Base-by-base conservation (phyloP, 2,329 filamentous ascomycete genomes). In the Aspergillus uvarum region DNA sequence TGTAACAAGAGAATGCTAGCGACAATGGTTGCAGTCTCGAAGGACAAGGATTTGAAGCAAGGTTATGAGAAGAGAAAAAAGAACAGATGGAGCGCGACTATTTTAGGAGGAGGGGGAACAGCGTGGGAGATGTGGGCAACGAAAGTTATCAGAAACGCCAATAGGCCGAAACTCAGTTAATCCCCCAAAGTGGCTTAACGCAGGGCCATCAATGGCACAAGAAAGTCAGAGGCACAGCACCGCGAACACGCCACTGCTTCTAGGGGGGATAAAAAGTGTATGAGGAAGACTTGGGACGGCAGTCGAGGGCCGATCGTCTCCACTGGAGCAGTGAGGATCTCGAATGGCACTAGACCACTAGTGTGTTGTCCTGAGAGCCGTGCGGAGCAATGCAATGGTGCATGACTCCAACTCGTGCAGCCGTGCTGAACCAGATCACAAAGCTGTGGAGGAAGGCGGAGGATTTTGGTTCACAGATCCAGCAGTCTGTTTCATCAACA, bases 291-390 rank as follows among this genome's bases (percentile, higher is more conserved):
- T 54, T 60, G 59, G 64, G 63, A 62, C 64, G 64, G 67, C 63
- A 67, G 48, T 64, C 59, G 63, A 67, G 56, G 62, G 67, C 62
- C 63, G 66, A 69, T 69, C 67, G 59, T 61, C 67, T 60, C 67
- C 67, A 68, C 67, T 56, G 50, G 35, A 63, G 60, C 63, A 65
- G 66, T 65, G 59, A 65, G 63, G 63, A 61, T 67, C 65, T 64
- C 65, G 58, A 60, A 53, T 60, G 16, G 38, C 38, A 44, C 38
- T 44, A 44, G 16, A 44, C 64, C 59, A 59, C 53, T 62, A 59
- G 53, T 53, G 47, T 51, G 52, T 51, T 51, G 56, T 56, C 38
- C 56, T 49, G 58, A 29, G 47, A 51, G 56, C 59, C 63, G 63
- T 66, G 65, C 58, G 61, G 49, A 35, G 48, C n/a, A 29, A 31